Evolutionary conservation across 2,329 filamentous ascomycete species (phyloP).

Genomic region (Alternaria alternata): DNA sequence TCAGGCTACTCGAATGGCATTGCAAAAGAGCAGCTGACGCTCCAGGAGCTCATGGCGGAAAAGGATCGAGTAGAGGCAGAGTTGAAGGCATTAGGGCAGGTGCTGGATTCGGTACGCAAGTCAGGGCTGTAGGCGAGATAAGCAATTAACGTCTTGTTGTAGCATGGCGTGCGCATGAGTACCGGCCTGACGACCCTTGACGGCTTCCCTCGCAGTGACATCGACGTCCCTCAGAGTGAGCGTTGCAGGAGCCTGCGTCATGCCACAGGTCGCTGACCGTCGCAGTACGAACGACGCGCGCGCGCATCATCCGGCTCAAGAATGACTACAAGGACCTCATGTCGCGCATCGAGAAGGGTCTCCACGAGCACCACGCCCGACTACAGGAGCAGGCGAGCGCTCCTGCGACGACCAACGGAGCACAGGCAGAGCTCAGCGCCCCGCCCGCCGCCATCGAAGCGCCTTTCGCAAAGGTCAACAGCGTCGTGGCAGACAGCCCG

Average conservation of each 20-base stretch:
- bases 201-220: slow-evolving; percentile 90
- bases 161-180: slow-evolving; percentile 95
- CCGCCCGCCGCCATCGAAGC: slow-evolving; percentile 57
- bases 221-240: slow-evolving; percentile 93
- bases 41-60: slow-evolving; percentile 81
- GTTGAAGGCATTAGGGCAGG: slow-evolving; percentile 80
- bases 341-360: slow-evolving; percentile 78
- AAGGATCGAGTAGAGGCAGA: slow-evolving; percentile 88
- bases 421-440: slow-evolving; percentile 34
- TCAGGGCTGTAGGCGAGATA: not conserved
- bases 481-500: slow-evolving; percentile 78
- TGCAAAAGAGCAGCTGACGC: slow-evolving; percentile 68
- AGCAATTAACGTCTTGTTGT: slow-evolving; percentile 29
- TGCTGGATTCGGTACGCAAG: slow-evolving; percentile 81
- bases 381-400: slow-evolving; percentile 58
- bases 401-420: slow-evolving; percentile 38
- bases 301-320: slow-evolving; percentile 85
- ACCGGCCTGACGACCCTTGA: slow-evolving; percentile 86
- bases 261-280: slow-evolving; percentile 54
- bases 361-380: slow-evolving; percentile 91
- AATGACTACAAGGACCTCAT: slow-evolving; percentile 96
- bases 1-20: slow-evolving; percentile 68
- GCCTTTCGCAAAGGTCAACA: slow-evolving; percentile 90
- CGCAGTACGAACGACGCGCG: slow-evolving; percentile 89
- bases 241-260: not conserved